Evolutionary conservation across 768 basidiomycete genomes (phyloP), one percentile per base, ranked within the genome.

Genomic region (Psilocybe subaeruginosa): DNA sequence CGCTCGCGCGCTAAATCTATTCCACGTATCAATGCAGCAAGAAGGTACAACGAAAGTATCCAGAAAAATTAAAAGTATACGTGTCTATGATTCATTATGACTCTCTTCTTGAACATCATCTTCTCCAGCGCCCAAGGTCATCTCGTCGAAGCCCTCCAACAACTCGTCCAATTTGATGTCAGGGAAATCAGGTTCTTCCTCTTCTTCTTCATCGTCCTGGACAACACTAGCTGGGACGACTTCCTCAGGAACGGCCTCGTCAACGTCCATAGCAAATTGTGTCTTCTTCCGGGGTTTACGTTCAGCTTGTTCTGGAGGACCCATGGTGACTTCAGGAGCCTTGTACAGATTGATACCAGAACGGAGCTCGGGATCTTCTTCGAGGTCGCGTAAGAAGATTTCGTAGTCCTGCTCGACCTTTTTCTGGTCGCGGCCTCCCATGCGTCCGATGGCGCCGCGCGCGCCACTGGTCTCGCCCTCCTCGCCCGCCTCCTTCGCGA

Each of bases 391-490:
- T 75, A 99, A 78, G 86, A 99, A 99, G 54, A 93, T 64, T 79
- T 99, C 97, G 75, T 99, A 99, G 72, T 99, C 97, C 72, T 93
- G 89, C 67, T 98, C 95, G 60, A 99, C 93, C 80, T 95, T 95
- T 78, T 84, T 89, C 75, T 88, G 85, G 76, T 97, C 95, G 50
- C 94, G 80, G 37, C 95, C 95, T 9, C 95, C 95, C 83, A 91
- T 82, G 50, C 94, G 79, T 1, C 95, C 95, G 47, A 97, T 88
- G n/a, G 95, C 89, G 58, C 95, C 95, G 46, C 92, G 80, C 35
- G 86, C 90, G 51, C 78, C 82, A 31, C 89, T 83, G 12, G 88
- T 90, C 70, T 94, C 91, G 31, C 89, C 92, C 41, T 91, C 91
- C 72, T 95, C 94, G 8, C 91, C 94, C 8, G 85, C 89, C 73